phyloP scores from a whole-genome alignment of 2,329 filamentous ascomycete genomes.

The Monosporascus sp. region DNA sequence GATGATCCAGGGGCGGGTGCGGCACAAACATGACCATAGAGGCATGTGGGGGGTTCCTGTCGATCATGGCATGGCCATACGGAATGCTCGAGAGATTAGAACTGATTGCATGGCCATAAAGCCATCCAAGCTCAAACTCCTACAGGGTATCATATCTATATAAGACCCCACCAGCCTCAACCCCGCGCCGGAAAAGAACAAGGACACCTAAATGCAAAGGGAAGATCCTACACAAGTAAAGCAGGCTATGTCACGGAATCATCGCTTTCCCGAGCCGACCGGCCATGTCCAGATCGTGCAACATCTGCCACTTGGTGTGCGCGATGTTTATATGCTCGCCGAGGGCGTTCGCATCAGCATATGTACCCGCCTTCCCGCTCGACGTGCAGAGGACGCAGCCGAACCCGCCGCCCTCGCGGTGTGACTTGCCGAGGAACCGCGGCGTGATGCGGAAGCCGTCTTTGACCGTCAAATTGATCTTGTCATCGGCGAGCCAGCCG shows the following conservation, averaged over 20 bases:
- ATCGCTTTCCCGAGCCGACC: slow-evolving; percentile 4
- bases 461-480: slow-evolving; percentile 24
- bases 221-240: too few relatives aligned
- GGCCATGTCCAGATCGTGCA: slow-evolving; percentile 33
- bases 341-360: slow-evolving; percentile 25
- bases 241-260: background rate
- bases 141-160: background rate
- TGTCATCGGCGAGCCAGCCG: slow-evolving; percentile 7
- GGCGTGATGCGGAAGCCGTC: slow-evolving; percentile 34
- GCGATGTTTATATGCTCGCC: slow-evolving; percentile 30
- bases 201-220: too few relatives aligned
- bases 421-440: slow-evolving; percentile 36
- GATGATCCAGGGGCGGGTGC: too few relatives aligned
- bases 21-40: too few relatives aligned
- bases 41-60: too few relatives aligned
- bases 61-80: too few relatives aligned
- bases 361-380: slow-evolving; percentile 30
- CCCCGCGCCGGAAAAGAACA: background rate
- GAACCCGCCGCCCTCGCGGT: slow-evolving; percentile 28
- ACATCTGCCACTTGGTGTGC: slow-evolving; percentile 38
- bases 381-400: slow-evolving; percentile 37
- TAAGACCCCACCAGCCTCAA: background rate
- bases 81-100: too few relatives aligned
- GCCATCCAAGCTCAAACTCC: background rate
- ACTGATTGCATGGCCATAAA: too few relatives aligned